Percentiles rank a stretch among this genome's conserved stretches.
These are phyloP conservation scores for Cyclostephanos tholiformis DNA, from an alignment of 108 stramenopile species.

Conservation along the genomic window DNA sequence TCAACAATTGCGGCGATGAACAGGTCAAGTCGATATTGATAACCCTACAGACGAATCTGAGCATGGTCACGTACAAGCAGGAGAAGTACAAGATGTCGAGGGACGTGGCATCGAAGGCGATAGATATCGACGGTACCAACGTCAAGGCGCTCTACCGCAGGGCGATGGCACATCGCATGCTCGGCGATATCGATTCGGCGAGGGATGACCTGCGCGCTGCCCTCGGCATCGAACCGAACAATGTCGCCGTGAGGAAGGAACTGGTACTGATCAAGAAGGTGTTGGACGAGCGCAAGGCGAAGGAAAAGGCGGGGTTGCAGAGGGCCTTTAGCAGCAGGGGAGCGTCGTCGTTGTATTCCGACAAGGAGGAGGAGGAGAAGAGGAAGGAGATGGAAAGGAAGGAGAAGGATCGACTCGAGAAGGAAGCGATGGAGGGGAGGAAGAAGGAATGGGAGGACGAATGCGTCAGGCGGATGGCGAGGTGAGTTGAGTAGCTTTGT, in stretches of 20 bases:
- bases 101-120: slow-evolving; percentile 72
- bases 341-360: slow-evolving; percentile 60
- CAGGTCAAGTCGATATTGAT: slow-evolving; percentile 75
- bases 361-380: slow-evolving; percentile 78
- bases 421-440: slow-evolving; percentile 59
- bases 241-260: slow-evolving; percentile 72
- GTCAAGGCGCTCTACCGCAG: slow-evolving; percentile 88
- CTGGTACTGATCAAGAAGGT: slow-evolving; percentile 59
- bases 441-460: slow-evolving; percentile 88
- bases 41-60: slow-evolving; percentile 74
- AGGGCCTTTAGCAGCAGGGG: slow-evolving; percentile 65
- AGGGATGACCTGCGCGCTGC: slow-evolving; percentile 62
- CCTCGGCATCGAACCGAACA: slow-evolving; percentile 57
- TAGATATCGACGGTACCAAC: slow-evolving; percentile 67
- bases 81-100: slow-evolving; percentile 57
- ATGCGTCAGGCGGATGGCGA: slow-evolving; percentile 72
- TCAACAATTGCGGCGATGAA: slow-evolving; percentile 69
- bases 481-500: slow-evolving; percentile 22
- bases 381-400: slow-evolving; percentile 52
- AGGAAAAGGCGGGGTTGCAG: slow-evolving; percentile 62
- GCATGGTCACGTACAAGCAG: slow-evolving; percentile 82
- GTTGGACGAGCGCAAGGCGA: slow-evolving; percentile 47
- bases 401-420: slow-evolving; percentile 60
- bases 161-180: slow-evolving; percentile 60
- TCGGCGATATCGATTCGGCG: slow-evolving; percentile 67